These are phyloP conservation scores for Coemansia sp. DNA, from an alignment of 192 early-diverging fungal species.

Conservation along the genomic window DNA sequence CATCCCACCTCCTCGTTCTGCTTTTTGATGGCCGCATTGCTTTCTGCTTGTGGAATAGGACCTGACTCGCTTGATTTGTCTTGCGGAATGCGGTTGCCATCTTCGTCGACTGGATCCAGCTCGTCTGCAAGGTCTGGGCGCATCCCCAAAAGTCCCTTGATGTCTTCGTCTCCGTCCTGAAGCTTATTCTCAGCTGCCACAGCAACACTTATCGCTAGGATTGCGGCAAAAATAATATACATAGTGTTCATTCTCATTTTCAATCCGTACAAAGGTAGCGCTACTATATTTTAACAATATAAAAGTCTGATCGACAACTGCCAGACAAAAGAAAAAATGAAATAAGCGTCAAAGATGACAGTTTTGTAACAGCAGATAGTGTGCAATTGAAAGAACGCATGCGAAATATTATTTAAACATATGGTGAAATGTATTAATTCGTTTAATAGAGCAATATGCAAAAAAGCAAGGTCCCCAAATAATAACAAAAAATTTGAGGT, in stretches of 20 bases:
- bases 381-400: no score
- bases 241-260: neutral
- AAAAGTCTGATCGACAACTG: neutral
- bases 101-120: slow-evolving; percentile 7
- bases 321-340: neutral
- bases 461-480: slow-evolving; percentile 3
- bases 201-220: neutral
- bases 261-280: neutral
- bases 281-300: neutral
- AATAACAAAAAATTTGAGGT: slow-evolving; percentile 7
- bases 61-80: neutral
- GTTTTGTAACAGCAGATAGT: no score
- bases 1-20: slow-evolving; percentile 23
- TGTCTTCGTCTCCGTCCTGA: slow-evolving; percentile 16
- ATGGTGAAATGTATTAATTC: neutral
- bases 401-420: neutral
- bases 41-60: neutral
- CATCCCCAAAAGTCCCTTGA: slow-evolving; percentile 19
- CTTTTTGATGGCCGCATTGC: neutral
- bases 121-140: slow-evolving; percentile 39
- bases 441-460: neutral
- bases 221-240: neutral
- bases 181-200: neutral
- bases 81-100: no score
- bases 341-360: no score